Conservation (phyloP, 2,329 filamentous ascomycete species). For the Aspergillus candidus region DNA sequence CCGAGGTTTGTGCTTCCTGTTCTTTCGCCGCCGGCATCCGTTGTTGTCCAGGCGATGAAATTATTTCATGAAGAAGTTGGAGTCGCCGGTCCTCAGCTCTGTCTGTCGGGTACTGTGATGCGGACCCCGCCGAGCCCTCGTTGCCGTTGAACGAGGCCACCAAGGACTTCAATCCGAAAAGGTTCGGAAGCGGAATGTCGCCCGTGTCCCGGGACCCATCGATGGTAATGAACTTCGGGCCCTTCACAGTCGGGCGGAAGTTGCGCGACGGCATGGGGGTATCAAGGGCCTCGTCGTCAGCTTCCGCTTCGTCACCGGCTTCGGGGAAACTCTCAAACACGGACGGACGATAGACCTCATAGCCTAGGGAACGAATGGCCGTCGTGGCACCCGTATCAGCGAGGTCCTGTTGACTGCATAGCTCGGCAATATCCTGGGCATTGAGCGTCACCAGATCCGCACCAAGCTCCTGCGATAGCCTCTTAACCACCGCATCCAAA, state of each 20-base stretch:
- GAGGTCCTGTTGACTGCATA: constrained; percentile 39
- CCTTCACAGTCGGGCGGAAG: constrained; percentile 14
- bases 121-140: constrained; percentile 17
- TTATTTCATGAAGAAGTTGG: constrained; percentile 31
- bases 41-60: constrained; percentile 20
- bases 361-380: constrained; percentile 43
- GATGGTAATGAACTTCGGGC: constrained; percentile 31
- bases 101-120: constrained; percentile 14
- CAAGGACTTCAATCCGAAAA: constrained; percentile 27
- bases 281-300: constrained; percentile 36
- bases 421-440: constrained; percentile 42
- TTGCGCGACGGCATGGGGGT: constrained; percentile 13
- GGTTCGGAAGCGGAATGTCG: constrained; percentile 29
- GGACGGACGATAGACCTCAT: constrained; percentile 47
- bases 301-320: constrained; percentile 42
- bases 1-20: constrained; percentile 7
- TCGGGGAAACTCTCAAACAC: constrained; percentile 37
- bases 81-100: constrained; percentile 27
- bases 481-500: constrained; percentile 57
- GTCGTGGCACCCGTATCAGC: constrained; percentile 29
- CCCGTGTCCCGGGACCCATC: constrained; percentile 25
- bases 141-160: constrained; percentile 26
- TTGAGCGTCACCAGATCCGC: constrained; percentile 40
- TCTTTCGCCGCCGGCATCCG: constrained; percentile 1
- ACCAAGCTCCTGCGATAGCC: constrained; percentile 54